Base-by-base conservation (phyloP, 1,139 yeast species). In the Taphrina pruni region DNA sequence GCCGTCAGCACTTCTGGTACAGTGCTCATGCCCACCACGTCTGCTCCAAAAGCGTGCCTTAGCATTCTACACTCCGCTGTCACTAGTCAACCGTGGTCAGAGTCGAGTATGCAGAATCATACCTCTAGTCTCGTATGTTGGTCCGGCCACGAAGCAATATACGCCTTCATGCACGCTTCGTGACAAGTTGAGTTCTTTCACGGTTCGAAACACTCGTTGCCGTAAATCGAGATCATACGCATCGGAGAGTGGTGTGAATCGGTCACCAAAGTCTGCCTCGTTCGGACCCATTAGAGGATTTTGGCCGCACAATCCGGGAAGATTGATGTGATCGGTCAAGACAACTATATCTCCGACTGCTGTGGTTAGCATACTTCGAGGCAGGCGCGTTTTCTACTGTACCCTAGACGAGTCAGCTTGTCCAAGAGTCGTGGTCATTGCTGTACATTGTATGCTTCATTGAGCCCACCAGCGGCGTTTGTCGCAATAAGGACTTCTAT, bases 11-110 rank as follows among this genome's bases (percentile, higher is more conserved):
- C 96, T 78, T 94, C 99, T 0, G 99, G 97, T 46, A 93, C 97
- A 0, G 98, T 94, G 71, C 97, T 89, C 99, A 94, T 94, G 2
- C 99, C 99, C 6, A 93, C 98, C 0, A 96, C 90, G 78, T 94
- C 97, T 61, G 92, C 97, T 7, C 98, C 98, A 60, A 89, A 74
- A 11, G 81, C 75, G n/a, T 50, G 35, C 72, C 86, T 80, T 60
- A 93, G 81, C 83, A 88, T 83, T 71, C 97, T 82, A n/a, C 89
- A 89, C 79, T 94, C 98, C 0, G 98, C 97, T 54, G 7, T 54
- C 45, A 6, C 36, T 2, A 20, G 17, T 54, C 58, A 54, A 43
- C 36, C 36, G 11, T 50, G 54, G 6, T 26, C 9, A n/a, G 3
- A 35, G n/a, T n/a, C 26, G 11, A 4, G 51, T n/a, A 46, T 9